Conservation (phyloP, 148 eudicot species). For the Diospyros kaki region DNA sequence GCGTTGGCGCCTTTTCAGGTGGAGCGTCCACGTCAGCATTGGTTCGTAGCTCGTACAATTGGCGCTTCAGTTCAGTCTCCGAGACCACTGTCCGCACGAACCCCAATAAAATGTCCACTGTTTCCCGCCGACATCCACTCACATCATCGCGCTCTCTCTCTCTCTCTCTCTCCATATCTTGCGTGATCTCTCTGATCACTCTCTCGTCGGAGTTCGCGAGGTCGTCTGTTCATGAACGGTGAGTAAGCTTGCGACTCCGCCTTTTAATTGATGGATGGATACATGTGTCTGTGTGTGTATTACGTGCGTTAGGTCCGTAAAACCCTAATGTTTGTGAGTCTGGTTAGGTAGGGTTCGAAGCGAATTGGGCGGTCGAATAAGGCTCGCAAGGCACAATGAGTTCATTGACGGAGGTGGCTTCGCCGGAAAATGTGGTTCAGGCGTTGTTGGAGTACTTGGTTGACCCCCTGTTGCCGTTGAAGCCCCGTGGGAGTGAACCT, state of each 20-base stretch:
- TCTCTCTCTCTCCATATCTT: not conserved
- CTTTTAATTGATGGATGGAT: not conserved
- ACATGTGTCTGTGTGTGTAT: no score
- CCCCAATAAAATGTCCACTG: not conserved
- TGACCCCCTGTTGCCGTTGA: conserved; percentile 60
- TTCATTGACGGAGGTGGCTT: conserved; percentile 21
- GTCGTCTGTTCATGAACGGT: not conserved
- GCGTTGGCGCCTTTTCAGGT: not conserved
- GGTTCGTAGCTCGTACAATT: no score
- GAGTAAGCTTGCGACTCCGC: not conserved
- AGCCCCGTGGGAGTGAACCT: conserved; percentile 18
- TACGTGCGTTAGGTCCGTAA: not conserved
- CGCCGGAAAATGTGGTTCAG: conserved; percentile 46
- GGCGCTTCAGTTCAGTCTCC: not conserved
- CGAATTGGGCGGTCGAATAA: not conserved
- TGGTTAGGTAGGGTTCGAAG: not conserved
- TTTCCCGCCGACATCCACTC: not conserved
- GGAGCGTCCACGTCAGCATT: not conserved
- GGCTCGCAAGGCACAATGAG: conserved; percentile 14
- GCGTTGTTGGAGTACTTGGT: conserved; percentile 72
- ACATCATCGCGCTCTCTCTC: not conserved
- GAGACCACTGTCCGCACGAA: no score
- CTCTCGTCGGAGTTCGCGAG: not conserved
- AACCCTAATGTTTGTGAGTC: conserved; percentile 4
- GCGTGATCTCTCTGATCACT: not conserved